A percentile compares a stretch with the other conserved stretches of the same genome.
Evolutionary conservation across 495 filamentous ascomycete genomes (phyloP).

Genomic region (Tuber umbilicatum): DNA sequence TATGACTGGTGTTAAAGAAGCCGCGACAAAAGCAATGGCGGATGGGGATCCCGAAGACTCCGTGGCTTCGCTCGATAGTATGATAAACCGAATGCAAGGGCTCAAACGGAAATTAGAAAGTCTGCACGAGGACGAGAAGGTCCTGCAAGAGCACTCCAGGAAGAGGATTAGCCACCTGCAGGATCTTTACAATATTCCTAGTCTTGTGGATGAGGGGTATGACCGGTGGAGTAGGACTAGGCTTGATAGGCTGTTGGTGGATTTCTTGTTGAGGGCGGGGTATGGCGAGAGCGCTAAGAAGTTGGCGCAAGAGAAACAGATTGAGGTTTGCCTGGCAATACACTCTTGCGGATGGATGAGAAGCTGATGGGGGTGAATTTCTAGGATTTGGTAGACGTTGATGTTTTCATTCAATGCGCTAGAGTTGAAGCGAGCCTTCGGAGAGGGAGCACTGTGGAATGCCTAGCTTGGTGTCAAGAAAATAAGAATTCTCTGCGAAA

Average conservation of each 20-base stretch:
- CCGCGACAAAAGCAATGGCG: constrained; percentile 59
- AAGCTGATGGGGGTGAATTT: constrained; percentile 8
- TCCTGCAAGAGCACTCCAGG: constrained; percentile 62
- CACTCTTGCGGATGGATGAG: background rate
- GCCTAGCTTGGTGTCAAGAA: constrained; percentile 81
- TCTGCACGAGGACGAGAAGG: constrained; percentile 69
- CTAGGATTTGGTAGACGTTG: constrained; percentile 73
- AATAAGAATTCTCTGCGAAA: constrained; percentile 82
- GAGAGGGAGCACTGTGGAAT: constrained; percentile 65
- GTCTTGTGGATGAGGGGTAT: constrained; percentile 85
- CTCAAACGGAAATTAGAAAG: constrained; percentile 78
- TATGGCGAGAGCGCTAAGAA: constrained; percentile 69
- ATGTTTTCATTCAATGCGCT: constrained; percentile 77
- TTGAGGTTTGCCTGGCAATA: constrained; percentile 47
- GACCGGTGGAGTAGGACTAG: constrained; percentile 78
- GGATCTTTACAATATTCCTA: constrained; percentile 70
- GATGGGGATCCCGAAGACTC: constrained; percentile 59
- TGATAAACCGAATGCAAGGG: constrained; percentile 75
- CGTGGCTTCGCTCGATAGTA: constrained; percentile 68
- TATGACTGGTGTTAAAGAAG: constrained; percentile 61
- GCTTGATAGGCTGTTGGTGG: constrained; percentile 76
- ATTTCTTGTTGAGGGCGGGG: constrained; percentile 79
- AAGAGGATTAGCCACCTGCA: constrained; percentile 74
- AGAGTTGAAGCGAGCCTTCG: constrained; percentile 65
- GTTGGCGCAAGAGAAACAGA: constrained; percentile 63